Percentiles rank a stretch among this genome's conserved stretches.
Evolutionary conservation across 176 grass and related monocot genomes (phyloP).

Genomic region (Oryza glaberrima): DNA sequence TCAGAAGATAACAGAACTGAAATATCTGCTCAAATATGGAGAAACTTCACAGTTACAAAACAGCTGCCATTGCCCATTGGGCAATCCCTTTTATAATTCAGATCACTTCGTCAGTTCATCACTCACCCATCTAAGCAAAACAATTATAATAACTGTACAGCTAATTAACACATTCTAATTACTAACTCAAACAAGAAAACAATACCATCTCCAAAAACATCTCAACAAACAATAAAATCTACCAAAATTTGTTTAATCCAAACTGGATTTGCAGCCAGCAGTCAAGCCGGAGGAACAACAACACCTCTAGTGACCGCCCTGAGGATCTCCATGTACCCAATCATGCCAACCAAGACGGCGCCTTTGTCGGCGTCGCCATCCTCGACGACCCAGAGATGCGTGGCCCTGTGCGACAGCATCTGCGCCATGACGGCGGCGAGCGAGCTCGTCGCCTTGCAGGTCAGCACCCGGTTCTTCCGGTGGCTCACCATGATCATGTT

Average conservation of each 20-base stretch:
- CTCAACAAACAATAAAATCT: background rate
- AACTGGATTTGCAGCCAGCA: background rate
- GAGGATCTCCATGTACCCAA: slow-evolving; percentile 62
- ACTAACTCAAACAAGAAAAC: background rate
- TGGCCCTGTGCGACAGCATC: slow-evolving; percentile 61
- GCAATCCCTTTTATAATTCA: background rate
- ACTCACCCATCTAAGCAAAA: background rate
- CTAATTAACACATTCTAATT: background rate
- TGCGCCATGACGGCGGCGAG: slow-evolving; percentile 72
- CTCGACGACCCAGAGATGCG: slow-evolving; percentile 61
- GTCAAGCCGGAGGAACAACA: slow-evolving; percentile 21
- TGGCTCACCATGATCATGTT: slow-evolving; percentile 46
- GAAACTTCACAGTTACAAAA: background rate
- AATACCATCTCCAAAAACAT: background rate
- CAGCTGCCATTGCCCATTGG: background rate
- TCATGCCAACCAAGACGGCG: slow-evolving; percentile 53
- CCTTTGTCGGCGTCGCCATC: slow-evolving; percentile 21
- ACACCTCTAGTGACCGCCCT: slow-evolving; percentile 51
- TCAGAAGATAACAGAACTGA: background rate
- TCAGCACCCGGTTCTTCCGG: slow-evolving; percentile 50
- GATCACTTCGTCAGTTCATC: background rate
- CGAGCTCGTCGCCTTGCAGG: slow-evolving; percentile 59
- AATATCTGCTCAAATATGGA: background rate
- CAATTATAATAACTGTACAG: background rate
- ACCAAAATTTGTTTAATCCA: background rate